Percentiles rank a stretch among this genome's conserved stretches.
These are phyloP conservation scores for Paratinospora sagittata DNA, from an alignment of 164 flowering plant genomes.

Conservation along the genomic window DNA sequence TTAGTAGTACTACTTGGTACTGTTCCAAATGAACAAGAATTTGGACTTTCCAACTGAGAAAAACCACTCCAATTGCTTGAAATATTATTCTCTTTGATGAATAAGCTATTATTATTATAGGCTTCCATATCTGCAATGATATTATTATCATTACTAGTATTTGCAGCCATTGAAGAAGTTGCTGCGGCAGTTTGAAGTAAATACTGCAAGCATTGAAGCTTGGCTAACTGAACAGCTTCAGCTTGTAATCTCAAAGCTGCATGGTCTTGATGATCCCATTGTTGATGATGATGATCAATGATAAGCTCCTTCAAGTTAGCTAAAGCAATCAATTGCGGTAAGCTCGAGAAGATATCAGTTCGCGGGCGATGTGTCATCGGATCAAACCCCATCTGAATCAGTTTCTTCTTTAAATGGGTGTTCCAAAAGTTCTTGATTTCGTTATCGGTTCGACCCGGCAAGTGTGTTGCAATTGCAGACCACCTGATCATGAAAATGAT, in stretches of 20 bases:
- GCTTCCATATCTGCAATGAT: constrained; percentile 35
- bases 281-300: constrained; percentile 17
- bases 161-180: constrained; percentile 7
- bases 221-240: constrained; percentile 59
- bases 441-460: constrained; percentile 51
- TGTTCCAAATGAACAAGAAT: constrained; percentile 20
- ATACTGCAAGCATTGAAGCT: constrained; percentile 49
- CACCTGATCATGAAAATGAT: constrained; percentile 21
- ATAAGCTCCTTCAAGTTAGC: constrained; percentile 33
- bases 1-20: not conserved
- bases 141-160: constrained; percentile 3
- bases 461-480: constrained; percentile 46
- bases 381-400: constrained; percentile 51
- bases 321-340: constrained; percentile 38
- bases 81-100: constrained; percentile 11
- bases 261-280: constrained; percentile 16
- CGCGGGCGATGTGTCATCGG: constrained; percentile 51
- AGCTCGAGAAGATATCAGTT: constrained; percentile 36
- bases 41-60: constrained; percentile 20
- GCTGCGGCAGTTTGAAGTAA: constrained; percentile 39
- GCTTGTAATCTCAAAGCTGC: constrained; percentile 32
- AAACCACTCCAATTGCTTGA: constrained; percentile 15
- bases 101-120: constrained; percentile 25
- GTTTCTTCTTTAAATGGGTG: constrained; percentile 50
- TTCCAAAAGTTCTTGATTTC: constrained; percentile 59